phyloP scores from a whole-genome alignment of 2,329 filamentous ascomycete species.

The Aspergillus sp. region DNA sequence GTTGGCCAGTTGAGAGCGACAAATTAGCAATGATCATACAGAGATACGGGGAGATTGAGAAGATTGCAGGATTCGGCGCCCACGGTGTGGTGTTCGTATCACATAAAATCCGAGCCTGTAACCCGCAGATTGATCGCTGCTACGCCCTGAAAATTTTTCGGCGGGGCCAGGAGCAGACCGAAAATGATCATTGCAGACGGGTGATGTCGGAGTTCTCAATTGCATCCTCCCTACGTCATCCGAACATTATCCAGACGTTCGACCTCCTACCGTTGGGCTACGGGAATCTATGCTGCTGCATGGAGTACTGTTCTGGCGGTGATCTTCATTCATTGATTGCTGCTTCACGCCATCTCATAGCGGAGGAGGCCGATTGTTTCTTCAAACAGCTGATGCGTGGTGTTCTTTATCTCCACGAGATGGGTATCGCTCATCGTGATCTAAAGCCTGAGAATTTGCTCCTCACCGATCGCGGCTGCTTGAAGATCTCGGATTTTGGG shows the following conservation, averaged over 20 bases:
- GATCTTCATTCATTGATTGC: constrained; percentile 93
- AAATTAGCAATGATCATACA: too few relatives aligned
- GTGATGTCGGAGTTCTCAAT: constrained; percentile 98
- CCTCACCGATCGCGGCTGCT: constrained; percentile 82
- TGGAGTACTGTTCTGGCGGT: constrained; percentile 97
- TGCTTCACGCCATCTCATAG: constrained; percentile 82
- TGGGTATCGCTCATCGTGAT: constrained; percentile 96
- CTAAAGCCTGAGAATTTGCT: constrained; percentile 96
- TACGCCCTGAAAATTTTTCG: too few relatives aligned
- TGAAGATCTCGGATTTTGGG: constrained; percentile 98
- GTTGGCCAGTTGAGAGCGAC: too few relatives aligned
- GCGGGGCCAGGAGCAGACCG: too few relatives aligned
- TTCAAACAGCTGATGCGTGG: constrained; percentile 99
- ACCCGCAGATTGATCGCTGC: too few relatives aligned
- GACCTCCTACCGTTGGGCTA: constrained; percentile 94
- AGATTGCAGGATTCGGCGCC: too few relatives aligned
- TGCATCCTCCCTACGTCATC: constrained; percentile 91
- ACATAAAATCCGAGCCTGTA: too few relatives aligned
- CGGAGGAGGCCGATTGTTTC: constrained; percentile 91
- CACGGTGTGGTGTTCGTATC: too few relatives aligned
- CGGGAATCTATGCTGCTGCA: constrained; percentile 97
- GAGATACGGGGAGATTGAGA: too few relatives aligned
- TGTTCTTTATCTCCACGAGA: constrained; percentile 98
- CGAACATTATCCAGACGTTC: constrained; percentile 96
- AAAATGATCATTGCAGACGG: constrained; percentile 97